phyloP scores from a whole-genome alignment of 352 stramenopile genomes.

The Globisporangium nagaii region DNA sequence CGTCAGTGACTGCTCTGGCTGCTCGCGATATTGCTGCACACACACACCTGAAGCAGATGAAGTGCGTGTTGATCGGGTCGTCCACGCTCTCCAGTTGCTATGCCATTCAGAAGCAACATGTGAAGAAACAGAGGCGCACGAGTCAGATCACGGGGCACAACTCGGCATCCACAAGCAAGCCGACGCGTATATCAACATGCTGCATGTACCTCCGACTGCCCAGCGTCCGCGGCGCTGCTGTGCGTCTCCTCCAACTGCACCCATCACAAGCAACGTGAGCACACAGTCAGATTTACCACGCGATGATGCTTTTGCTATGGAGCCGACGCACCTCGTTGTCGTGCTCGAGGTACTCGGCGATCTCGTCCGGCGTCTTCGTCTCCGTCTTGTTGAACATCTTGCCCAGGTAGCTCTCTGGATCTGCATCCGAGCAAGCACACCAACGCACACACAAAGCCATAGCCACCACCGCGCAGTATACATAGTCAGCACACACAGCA shows the following conservation, averaged over 20 bases:
- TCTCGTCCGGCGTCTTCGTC: conserved; percentile 69
- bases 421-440: conserved; percentile 20
- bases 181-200: too few species aligned
- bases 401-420: conserved; percentile 58
- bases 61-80: conserved; percentile 95
- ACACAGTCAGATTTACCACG: neutral
- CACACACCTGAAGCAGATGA: conserved; percentile 89
- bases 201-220: conserved; percentile 77
- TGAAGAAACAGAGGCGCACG: too few species aligned
- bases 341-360: conserved; percentile 85
- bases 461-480: too few species aligned
- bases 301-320: neutral
- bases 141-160: too few species aligned
- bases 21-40: neutral
- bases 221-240: conserved; percentile 82
- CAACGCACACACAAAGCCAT: neutral
- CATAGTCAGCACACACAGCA: too few species aligned
- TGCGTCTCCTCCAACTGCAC: conserved; percentile 89
- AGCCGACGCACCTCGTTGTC: conserved; percentile 69
- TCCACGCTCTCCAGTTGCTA: conserved; percentile 87
- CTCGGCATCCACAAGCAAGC: too few species aligned
- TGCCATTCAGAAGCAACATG: neutral
- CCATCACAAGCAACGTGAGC: neutral
- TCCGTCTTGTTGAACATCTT: conserved; percentile 85
- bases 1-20: too few species aligned